Conservation (phyloP, 768 basidiomycete species). For the Termitomyces eurrhizus region DNA sequence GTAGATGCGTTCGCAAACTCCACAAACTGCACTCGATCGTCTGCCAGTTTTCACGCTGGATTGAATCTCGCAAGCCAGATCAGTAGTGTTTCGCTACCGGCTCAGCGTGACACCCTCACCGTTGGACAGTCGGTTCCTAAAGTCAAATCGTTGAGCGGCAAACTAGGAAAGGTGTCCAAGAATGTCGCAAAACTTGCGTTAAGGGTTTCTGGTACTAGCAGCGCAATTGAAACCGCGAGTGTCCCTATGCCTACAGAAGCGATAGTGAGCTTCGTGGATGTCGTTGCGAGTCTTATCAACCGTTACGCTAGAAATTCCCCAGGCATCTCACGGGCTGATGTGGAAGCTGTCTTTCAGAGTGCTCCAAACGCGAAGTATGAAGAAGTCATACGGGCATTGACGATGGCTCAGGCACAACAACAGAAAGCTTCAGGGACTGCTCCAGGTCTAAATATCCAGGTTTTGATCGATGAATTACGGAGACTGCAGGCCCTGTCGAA, state of each 20-base stretch:
- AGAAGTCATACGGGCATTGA: not conserved
- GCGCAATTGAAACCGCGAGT: not conserved
- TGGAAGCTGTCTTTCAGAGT: not conserved
- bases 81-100: not conserved
- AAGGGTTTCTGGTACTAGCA: not conserved
- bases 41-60: not conserved
- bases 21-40: not conserved
- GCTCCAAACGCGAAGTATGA: constrained; percentile 2
- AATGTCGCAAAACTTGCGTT: not conserved
- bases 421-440: not conserved
- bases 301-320: not conserved
- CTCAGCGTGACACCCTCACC: not conserved
- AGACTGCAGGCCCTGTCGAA: not conserved
- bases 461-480: not conserved
- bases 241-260: not conserved
- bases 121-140: not conserved
- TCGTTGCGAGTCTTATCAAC: not conserved
- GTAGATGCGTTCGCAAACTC: not conserved
- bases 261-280: not conserved
- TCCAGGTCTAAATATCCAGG: not conserved
- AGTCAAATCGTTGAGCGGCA: not conserved
- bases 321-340: not conserved
- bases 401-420: not conserved
- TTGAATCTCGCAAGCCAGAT: not conserved
- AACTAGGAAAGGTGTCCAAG: not conserved